Evolutionary conservation across 192 early-diverging fungal species (phyloP).

Genomic region (Coemansia sp.): DNA sequence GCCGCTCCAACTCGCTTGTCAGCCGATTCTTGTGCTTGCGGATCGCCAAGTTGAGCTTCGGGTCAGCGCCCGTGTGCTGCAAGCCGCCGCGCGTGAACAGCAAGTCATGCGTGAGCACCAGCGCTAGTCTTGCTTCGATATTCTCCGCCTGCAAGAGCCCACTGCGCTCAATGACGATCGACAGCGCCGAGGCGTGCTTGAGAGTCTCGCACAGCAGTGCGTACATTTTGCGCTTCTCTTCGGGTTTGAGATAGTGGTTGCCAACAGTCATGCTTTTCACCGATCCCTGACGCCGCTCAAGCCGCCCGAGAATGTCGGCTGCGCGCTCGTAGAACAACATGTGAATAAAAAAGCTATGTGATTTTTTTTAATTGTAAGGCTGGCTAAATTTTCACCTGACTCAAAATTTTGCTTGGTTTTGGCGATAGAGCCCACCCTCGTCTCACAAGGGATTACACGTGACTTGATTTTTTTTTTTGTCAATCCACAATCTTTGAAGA

Average conservation of each 20-base stretch:
- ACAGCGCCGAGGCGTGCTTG: conserved; percentile 60
- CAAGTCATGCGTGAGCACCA: conserved; percentile 85
- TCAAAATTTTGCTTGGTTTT: conserved; percentile 2
- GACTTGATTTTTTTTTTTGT: background rate
- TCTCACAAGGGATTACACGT: background rate
- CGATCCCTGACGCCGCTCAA: conserved; percentile 72
- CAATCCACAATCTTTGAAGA: background rate
- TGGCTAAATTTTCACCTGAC: background rate
- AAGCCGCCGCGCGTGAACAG: conserved; percentile 78
- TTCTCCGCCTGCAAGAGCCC: conserved; percentile 30
- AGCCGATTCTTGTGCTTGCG: conserved; percentile 70
- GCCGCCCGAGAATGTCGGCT: conserved; percentile 73
- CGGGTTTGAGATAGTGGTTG: conserved; percentile 58
- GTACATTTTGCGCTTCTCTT: conserved; percentile 84
- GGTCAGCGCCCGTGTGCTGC: conserved; percentile 60
- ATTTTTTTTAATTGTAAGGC: background rate
- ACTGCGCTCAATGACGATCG: conserved; percentile 26
- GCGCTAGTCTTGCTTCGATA: conserved; percentile 56
- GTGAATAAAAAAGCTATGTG: background rate
- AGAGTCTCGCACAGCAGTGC: conserved; percentile 92
- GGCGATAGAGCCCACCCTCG: background rate
- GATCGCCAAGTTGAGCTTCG: conserved; percentile 67
- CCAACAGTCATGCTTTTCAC: conserved; percentile 78
- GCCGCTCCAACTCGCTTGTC: conserved; percentile 73
- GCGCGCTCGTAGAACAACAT: conserved; percentile 70